Percentiles rank a stretch among this genome's conserved stretches.
phyloP scores from a whole-genome alignment of 257 asterid genomes.

The Nicotiana noctiflora region DNA sequence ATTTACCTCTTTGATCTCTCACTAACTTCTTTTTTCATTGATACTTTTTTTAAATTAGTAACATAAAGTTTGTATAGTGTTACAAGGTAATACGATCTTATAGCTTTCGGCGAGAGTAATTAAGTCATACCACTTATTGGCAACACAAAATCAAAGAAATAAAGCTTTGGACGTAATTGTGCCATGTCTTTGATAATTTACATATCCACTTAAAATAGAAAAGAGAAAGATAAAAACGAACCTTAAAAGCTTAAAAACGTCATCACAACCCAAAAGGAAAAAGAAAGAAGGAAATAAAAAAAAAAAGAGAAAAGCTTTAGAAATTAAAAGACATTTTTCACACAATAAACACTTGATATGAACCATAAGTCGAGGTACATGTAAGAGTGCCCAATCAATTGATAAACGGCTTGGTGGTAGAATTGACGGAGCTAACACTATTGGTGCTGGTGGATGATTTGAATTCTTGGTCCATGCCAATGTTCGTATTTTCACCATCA shows the following conservation, averaged over 20 bases:
- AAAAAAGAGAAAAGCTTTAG: background rate
- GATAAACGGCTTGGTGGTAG: background rate
- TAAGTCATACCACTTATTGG: background rate
- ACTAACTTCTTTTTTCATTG: background rate
- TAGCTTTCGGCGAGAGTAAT: background rate
- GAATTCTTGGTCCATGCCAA: background rate
- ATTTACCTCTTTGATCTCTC: background rate
- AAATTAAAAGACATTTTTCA: background rate
- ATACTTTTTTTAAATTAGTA: background rate
- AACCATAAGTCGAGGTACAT: background rate
- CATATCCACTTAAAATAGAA: background rate
- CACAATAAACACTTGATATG: background rate
- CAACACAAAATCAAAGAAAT: background rate
- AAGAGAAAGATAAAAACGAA: background rate
- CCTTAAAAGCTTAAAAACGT: background rate
- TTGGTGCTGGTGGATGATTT: background rate
- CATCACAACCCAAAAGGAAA: background rate
- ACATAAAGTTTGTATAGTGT: background rate
- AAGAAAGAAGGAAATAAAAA: background rate
- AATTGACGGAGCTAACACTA: background rate
- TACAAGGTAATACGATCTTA: background rate
- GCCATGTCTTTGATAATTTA: background rate
- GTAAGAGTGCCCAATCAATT: background rate
- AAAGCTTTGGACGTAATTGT: background rate
- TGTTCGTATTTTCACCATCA: background rate